Evolutionary conservation across 2,329 filamentous ascomycete genomes (phyloP), one percentile per base, ranked within the genome.

Genomic region (Ophiostoma ulmi): DNA sequence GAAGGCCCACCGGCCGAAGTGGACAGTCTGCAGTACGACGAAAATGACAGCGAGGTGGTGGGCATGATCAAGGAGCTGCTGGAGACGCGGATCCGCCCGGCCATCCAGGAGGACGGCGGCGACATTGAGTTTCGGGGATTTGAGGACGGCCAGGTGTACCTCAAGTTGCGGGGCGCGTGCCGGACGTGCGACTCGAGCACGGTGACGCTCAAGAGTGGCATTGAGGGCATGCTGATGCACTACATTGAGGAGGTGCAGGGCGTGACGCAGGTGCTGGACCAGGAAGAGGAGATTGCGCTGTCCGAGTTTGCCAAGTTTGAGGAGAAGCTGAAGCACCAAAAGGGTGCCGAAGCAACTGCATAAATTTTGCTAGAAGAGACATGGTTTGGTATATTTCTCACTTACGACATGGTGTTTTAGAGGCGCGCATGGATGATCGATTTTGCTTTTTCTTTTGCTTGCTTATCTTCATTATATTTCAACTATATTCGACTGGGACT

Each of bases 11-110:
- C 82, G 38, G 81, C 86, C 76, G 81, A 81, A 71, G 80, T 80
- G 68, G 93, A 97, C 76, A 91, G 88, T 72, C 83, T 97, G 69
- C 87, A 87, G 31, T 97, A 94, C 79, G 89, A 94, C 76, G 93
- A 97, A 78, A 90, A 96, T 73, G 95, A 99, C 78, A 90, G 90
- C 75, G 95, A 99, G 81, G 92, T 97, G 13, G 91, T 99, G 10
- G 91, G 93, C 72, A 98, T 98, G 95, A 98, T 99, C 81, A 97
- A 98, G 83, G 95, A 99, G 81, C 83, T 99, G 41, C 84, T 99
- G 48, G 95, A 99, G 81, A 99, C 95, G 36, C 86, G 95, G 73
- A 97, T 99, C 77, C 87, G 95, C 63, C 95, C 95, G 0, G 92
- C 94, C 0, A 99, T 99, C 73, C 95, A 98, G 80, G 95, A 98